These are phyloP conservation scores for Triticum dicoccoides DNA, from an alignment of 176 grass and related monocot genomes.

Conservation along the genomic window DNA sequence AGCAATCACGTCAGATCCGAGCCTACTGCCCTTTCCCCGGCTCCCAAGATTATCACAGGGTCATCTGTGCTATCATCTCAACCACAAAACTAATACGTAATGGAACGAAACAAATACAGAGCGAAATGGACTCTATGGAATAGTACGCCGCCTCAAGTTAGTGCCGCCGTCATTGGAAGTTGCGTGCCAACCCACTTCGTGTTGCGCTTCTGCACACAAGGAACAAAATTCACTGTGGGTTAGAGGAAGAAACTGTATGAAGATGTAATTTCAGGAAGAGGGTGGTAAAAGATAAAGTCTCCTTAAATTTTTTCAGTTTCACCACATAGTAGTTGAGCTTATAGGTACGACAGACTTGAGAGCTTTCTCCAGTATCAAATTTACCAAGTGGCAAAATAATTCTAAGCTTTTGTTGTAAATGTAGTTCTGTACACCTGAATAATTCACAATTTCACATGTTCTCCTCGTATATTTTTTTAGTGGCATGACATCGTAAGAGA, in stretches of 20 bases:
- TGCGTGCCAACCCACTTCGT: conserved; percentile 74
- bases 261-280: background rate
- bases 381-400: background rate
- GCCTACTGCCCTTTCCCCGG: conserved; percentile 38
- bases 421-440: background rate
- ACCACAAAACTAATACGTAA: conserved; percentile 55
- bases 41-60: conserved; percentile 34
- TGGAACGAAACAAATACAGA: conserved; percentile 47
- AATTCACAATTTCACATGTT: background rate
- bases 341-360: background rate
- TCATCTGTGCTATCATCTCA: conserved; percentile 53
- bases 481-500: background rate
- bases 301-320: background rate
- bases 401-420: background rate
- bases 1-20: conserved; percentile 35
- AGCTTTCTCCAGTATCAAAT: background rate
- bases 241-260: background rate
- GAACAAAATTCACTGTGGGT: conserved; percentile 7
- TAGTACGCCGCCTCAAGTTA: conserved; percentile 46
- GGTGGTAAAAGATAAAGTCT: background rate
- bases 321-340: background rate
- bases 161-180: conserved; percentile 54
- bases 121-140: conserved; percentile 45
- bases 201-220: conserved; percentile 52
- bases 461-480: background rate